Evolutionary conservation across 768 basidiomycete species (phyloP).

Genomic region (Lactarius hatsudake): DNA sequence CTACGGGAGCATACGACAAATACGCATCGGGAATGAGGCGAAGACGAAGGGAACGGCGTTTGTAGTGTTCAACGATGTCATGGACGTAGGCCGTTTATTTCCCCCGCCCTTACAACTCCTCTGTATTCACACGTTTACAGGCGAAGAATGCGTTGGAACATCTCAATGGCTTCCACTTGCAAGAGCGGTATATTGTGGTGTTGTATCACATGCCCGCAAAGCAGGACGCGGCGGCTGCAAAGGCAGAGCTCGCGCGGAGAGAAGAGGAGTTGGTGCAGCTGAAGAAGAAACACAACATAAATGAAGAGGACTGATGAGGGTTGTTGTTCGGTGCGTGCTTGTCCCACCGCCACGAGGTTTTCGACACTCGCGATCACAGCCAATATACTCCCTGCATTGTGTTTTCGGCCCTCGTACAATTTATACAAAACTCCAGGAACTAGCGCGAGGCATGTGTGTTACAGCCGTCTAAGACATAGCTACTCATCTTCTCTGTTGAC

Average conservation of each 20-base stretch:
- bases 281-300: conserved; percentile 82
- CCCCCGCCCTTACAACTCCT: conserved; percentile 1
- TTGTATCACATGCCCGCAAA: conserved; percentile 98
- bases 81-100: conserved; percentile 58
- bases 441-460: not conserved
- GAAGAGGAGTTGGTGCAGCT: conserved; percentile 87
- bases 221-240: conserved; percentile 89
- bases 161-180: conserved; percentile 95
- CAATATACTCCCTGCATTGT: not conserved
- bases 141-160: conserved; percentile 97
- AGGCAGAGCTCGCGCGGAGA: conserved; percentile 85
- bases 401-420: not conserved
- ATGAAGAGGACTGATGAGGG: conserved; percentile 57
- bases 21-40: conserved; percentile 86
- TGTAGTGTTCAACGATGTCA: conserved; percentile 93
- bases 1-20: conserved; percentile 94
- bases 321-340: conserved; percentile 3
- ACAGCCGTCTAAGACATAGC: not conserved
- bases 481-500: not conserved
- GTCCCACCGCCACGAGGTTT: not conserved
- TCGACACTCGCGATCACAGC: not conserved
- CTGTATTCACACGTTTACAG: conserved; percentile 45
- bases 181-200: conserved; percentile 98
- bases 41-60: conserved; percentile 97
- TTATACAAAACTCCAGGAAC: not conserved